Conservation (phyloP, 371 early-diverging fungal species). For the Haplosporangium sp. region DNA sequence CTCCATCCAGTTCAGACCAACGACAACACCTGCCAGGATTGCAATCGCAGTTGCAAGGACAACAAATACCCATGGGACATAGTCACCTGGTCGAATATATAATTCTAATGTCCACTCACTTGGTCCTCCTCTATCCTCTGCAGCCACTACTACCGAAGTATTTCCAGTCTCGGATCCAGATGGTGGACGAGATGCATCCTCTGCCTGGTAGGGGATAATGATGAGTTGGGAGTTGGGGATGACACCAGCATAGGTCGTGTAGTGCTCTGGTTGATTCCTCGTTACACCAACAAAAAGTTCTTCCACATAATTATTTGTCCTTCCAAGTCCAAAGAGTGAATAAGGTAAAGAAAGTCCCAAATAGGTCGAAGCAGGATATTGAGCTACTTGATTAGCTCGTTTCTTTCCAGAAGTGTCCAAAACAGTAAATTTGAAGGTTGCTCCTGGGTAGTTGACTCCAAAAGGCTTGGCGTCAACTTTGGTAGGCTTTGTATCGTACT, state of each 20-base stretch:
- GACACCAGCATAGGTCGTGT: conserved; percentile 73
- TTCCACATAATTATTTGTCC: conserved; percentile 96
- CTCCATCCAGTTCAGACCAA: conserved; percentile 79
- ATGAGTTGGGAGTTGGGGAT: conserved; percentile 95
- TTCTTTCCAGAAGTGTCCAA: conserved; percentile 82
- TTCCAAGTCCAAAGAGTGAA: conserved; percentile 86
- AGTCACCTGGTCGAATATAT: conserved; percentile 87
- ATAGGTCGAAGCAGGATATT: conserved; percentile 85
- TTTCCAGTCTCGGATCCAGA: conserved; percentile 6
- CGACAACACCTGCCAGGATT: conserved; percentile 76
- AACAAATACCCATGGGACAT: conserved; percentile 81
- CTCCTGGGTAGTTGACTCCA: conserved; percentile 86
- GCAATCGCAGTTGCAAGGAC: conserved; percentile 73
- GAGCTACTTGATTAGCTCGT: conserved; percentile 83
- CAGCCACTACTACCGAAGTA: background rate
- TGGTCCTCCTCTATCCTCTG: conserved; percentile 33
- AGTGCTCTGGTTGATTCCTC: conserved; percentile 67
- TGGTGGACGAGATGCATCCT: conserved; percentile 59
- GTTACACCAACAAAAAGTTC: conserved; percentile 89
- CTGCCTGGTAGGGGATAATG: conserved; percentile 85
- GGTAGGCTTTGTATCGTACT: conserved; percentile 46
- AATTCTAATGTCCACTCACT: conserved; percentile 86
- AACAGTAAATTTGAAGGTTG: conserved; percentile 87
- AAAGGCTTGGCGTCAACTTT: conserved; percentile 66
- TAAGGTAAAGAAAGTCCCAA: conserved; percentile 85